These are phyloP conservation scores for Orychophragmus violaceus DNA, from an alignment of 345 rosid genomes.

Conservation along the genomic window DNA sequence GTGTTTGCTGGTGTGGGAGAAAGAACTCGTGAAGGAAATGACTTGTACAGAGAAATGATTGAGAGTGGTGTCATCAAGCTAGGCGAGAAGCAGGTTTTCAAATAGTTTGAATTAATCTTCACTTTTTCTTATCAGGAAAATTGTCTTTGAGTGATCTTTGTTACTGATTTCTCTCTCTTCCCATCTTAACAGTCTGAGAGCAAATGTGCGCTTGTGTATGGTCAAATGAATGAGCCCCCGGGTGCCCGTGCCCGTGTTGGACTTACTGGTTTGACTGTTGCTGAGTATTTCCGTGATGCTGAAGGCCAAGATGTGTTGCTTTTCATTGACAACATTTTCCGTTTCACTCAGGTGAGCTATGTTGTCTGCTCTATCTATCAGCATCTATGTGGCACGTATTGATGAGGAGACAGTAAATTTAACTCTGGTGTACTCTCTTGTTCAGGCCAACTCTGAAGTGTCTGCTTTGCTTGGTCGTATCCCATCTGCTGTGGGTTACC, in stretches of 20 bases:
- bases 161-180: not conserved
- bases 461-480: conserved; percentile 99
- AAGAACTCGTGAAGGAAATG: conserved; percentile 98
- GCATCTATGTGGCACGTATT: not conserved
- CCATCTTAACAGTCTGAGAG: conserved; percentile 55
- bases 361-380: not conserved
- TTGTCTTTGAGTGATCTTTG: not conserved
- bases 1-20: conserved; percentile 99
- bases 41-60: conserved; percentile 97
- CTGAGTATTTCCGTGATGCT: conserved; percentile 98
- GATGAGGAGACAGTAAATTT: not conserved
- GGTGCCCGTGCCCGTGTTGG: conserved; percentile 99
- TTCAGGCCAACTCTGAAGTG: conserved; percentile 98
- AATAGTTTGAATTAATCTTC: not conserved
- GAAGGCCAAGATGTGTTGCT: conserved; percentile 99
- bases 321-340: conserved; percentile 95
- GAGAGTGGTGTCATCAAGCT: conserved; percentile 99
- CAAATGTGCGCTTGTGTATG: conserved; percentile 95
- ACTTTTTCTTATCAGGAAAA: not conserved
- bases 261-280: conserved; percentile 94
- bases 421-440: not conserved
- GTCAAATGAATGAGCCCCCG: conserved; percentile 99
- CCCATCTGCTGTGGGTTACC: conserved; percentile 99
- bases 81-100: conserved; percentile 85
- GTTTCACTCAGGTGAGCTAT: conserved; percentile 71